phyloP scores from a whole-genome alignment of 1,139 yeast genomes.

The Geotrichum candidum region DNA sequence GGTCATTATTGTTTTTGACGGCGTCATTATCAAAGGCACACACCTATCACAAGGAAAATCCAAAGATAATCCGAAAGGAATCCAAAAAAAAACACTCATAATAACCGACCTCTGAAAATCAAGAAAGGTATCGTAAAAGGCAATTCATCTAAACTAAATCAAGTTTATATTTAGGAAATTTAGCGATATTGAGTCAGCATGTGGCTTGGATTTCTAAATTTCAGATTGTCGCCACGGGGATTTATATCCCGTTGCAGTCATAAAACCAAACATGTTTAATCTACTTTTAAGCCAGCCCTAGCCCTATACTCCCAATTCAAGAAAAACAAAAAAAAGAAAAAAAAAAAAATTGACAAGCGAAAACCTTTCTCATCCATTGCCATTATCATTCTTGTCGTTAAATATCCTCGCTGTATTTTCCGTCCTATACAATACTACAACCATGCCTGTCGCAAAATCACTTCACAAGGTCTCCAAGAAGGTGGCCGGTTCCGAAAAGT shows the following conservation, averaged over 20 bases:
- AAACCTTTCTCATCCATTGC: neutral
- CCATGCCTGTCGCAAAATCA: slow-evolving; percentile 76
- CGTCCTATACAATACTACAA: neutral
- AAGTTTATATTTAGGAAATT: too few relatives aligned
- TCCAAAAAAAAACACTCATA: too few relatives aligned
- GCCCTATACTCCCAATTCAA: slow-evolving; percentile 9
- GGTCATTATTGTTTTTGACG: neutral
- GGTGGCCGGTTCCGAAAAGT: slow-evolving; percentile 46
- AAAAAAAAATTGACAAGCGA: neutral
- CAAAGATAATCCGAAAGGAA: neutral
- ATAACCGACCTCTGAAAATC: too few relatives aligned
- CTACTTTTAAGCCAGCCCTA: neutral
- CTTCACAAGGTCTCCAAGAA: slow-evolving; percentile 67
- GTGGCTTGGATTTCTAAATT: too few relatives aligned
- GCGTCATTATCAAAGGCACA: neutral
- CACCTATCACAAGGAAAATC: neutral
- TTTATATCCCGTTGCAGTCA: too few relatives aligned
- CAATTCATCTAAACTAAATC: too few relatives aligned
- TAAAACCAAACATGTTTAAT: neutral
- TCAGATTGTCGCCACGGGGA: too few relatives aligned
- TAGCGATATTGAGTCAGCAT: too few relatives aligned
- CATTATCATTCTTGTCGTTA: neutral
- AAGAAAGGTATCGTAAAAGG: too few relatives aligned
- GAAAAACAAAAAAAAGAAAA: neutral
- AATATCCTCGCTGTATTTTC: neutral